A percentile compares a stretch with the other conserved stretches of the same genome.
Conservation (phyloP, 78 protist species). For the Polysphondylium violaceum region DNA sequence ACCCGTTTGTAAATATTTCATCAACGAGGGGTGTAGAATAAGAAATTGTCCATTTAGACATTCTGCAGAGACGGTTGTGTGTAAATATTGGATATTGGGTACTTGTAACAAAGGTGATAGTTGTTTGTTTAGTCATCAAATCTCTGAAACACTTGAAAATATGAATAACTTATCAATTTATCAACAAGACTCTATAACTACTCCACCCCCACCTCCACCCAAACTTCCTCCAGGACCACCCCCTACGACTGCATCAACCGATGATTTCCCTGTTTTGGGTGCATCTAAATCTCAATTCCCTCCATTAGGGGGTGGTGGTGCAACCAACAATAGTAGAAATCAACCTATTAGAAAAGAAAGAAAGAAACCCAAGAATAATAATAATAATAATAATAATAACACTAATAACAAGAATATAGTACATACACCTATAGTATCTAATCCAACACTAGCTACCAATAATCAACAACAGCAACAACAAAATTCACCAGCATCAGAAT, state of each 20-base stretch:
- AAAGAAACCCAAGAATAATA: not conserved
- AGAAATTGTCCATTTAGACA: slow-evolving; percentile 36
- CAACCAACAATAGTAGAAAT: not conserved
- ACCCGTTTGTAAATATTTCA: slow-evolving; percentile 20
- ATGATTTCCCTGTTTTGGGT: too few species aligned
- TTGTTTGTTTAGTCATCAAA: slow-evolving; percentile 30
- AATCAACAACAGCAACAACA: not conserved
- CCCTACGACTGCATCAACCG: not conserved
- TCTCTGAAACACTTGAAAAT: slow-evolving; percentile 7
- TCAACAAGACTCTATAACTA: not conserved
- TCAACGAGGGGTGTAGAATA: not conserved
- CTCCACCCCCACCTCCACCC: not conserved
- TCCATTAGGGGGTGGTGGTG: too few species aligned
- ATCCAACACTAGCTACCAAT: not conserved
- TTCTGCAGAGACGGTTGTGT: slow-evolving; percentile 9
- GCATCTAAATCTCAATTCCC: too few species aligned
- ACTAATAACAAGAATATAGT: not conserved
- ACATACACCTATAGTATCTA: not conserved
- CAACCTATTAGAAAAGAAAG: not conserved
- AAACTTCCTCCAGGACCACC: slow-evolving; percentile 1
- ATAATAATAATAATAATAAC: not conserved
- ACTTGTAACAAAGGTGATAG: not conserved
- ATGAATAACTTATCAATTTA: too few species aligned
- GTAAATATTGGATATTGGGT: slow-evolving; percentile 45
- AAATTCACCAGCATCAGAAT: not conserved